Evolutionary conservation across 257 asterid species (phyloP), one percentile per base, ranked within the genome.

Genomic region (Nicotiana sylvestris): DNA sequence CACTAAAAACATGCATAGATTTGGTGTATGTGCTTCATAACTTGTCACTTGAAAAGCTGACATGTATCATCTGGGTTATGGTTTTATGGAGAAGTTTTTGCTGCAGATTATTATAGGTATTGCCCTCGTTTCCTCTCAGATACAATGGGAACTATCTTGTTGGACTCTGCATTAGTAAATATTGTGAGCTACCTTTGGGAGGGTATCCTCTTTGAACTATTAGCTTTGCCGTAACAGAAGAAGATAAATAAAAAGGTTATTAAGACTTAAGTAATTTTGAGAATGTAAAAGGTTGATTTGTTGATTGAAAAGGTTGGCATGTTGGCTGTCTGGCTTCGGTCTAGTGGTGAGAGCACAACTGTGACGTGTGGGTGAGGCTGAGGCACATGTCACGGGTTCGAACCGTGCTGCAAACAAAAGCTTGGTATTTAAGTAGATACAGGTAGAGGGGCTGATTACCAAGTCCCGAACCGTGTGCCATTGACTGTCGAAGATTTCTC

Each of bases 281-380:
- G 78, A 39, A 69, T 69, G 6, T 39, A 69, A 55, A n/a, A n/a
- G 56, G 78, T 39, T 21, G 78, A 18, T 69, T 9, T 69, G 33
- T 15, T 39, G 78, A 69, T 39, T 69, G 58, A 69, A 69, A 39
- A n/a, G 78, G 78, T 69, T 69, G 78, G 57, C 33, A 12, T 69
- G 58, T 39, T 7, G 4, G 76, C 55, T 4, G 55, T 4, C 25
- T 13, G 78, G 33, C 35, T 69, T 69, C 46, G 11, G 11, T 69
- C 35, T 69, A n/a, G 57, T 2, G 58, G 78, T 21, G 78, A 69
- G 57, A 69, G 77, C 33, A 4, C 77, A n/a, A 39, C 11, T 9
- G 32, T 39, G 11, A 69, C n/a, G 58, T 69, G 58, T 69, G 57
- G 57, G 58, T 69, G 21, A n/a, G 58, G 57, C 46, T n/a, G 21